Evolutionary conservation across 257 asterid species (phyloP), one percentile per base, ranked within the genome.

Genomic region (Nemophila menziesii): DNA sequence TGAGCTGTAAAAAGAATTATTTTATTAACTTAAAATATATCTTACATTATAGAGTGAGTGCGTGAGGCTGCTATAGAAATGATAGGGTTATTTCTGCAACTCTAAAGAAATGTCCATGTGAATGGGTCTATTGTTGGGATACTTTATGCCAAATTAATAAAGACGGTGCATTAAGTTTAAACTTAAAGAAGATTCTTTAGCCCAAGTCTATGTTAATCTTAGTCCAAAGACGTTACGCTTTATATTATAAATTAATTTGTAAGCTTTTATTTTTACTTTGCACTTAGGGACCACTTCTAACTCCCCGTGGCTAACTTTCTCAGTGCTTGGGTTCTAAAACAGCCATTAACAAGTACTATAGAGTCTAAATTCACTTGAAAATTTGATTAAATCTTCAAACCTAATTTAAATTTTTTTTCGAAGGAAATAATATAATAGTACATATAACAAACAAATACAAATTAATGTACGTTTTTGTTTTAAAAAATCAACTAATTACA

Each of bases 181-280:
- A 40, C 36, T 47, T 51, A 61, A 61, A 66, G 61, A 41, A 49
- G 68, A 51, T 66, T 60, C 73, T 66, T 58, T 40, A 17, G 62
- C 51, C 38, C 37, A 49, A 48, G 60, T 53, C 62, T 58, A 51
- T 16, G 43, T 17, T 42, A n/a, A n/a, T n/a, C n/a, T 55, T 45
- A 54, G 23, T 33, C 29, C 46, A 43, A 40, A 7, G n/a, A n/a
- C 45, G 52, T 53, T 21, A 23, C 33, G 33, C 54, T 49, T 40
- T 33, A 49, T 59, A 39, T 59, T 49, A 45, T n/a, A n/a, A n/a
- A n/a, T 29, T 29, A 29, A 13, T 29, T 29, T 36, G 20, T 22
- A 50, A 60, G 49, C 51, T 60, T 42, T 50, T 24, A 20, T 52
- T 39, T 48, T 34, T 56, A 46, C 52, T 45, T 61, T 61, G 62